Evolutionary conservation across 331 rosid genomes (phyloP).

Genomic region (Phaseolus coccineus): DNA sequence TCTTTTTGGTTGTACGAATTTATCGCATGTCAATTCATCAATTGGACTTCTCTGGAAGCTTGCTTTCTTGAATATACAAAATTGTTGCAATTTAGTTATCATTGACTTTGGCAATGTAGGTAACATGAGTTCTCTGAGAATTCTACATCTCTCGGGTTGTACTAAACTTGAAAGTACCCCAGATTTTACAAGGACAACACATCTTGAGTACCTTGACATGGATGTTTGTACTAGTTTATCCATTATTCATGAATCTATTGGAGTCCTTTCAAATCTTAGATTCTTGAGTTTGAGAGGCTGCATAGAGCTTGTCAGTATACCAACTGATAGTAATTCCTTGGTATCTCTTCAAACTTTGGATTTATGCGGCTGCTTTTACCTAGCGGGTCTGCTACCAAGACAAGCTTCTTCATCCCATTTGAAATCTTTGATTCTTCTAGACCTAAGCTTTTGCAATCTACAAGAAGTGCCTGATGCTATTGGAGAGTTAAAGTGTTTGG

Average conservation of each 20-base stretch:
- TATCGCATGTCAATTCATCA: neutral
- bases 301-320: neutral
- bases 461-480: neutral
- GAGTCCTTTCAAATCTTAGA: neutral
- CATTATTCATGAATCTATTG: neutral
- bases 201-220: constrained; percentile 32
- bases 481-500: constrained; percentile 1
- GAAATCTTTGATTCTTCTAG: neutral
- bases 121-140: too few relatives aligned
- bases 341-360: neutral
- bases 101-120: neutral
- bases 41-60: constrained; percentile 2
- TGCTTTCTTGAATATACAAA: constrained; percentile 20
- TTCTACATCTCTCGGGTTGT: neutral
- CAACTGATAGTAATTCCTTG: neutral
- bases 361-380: neutral
- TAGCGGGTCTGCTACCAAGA: neutral
- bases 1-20: neutral
- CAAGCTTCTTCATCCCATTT: too few relatives aligned
- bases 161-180: neutral
- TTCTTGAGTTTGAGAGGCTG: too few relatives aligned
- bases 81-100: neutral
- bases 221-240: constrained; percentile 2
- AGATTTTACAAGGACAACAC: neutral
- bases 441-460: neutral